Evolutionary conservation across 2,329 filamentous ascomycete genomes (phyloP), one percentile per base, ranked within the genome.

Genomic region (Penicillium sp.): DNA sequence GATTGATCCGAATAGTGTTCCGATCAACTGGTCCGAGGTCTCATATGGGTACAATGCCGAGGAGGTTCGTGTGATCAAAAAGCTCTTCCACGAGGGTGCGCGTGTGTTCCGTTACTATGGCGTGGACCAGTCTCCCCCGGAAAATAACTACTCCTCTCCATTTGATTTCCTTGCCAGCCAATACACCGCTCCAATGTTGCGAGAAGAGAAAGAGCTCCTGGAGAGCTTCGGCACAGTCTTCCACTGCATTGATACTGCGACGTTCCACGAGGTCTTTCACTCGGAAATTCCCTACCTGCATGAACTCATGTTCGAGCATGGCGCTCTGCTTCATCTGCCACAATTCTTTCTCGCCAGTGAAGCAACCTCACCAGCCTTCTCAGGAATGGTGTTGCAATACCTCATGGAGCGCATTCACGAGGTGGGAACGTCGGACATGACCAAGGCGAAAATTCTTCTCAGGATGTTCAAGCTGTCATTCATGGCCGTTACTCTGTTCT

Each of bases 331-430:
- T 54, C 95, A 99, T 75, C 91, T 99, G 58, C 94, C 95, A 6
- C 95, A 99, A 72, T 99, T 98, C 76, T 95, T 99, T 78, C 86
- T 99, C 54, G 95, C 96, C n/a, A 97, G 93, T 69, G 95, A 99
- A 79, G 94, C 94, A 4, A 99, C 96, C 0, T 97, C 93, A 28
- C 93, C 95, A 0, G 96, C 92, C 65, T 99, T 99, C 76, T 96
- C 93, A 62, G 95, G 96, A 41, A 98, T 99, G 95, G 86, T 99
- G 28, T 81, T 99, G 50, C 92, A 96, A 66, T 99, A 99, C 73
- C 82, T 99, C 61, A 99, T 99, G 95, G 90, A 94, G 69, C 90
- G 91, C 55, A 96, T 99, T 59, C 90, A 96, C 63, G 91, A 99
- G 73, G 92, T 99, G 45, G 95, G 95, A 22, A 95, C 92, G 0